Conservation (phyloP, 2,329 filamentous ascomycete species). For the Venturia carpophila region DNA sequence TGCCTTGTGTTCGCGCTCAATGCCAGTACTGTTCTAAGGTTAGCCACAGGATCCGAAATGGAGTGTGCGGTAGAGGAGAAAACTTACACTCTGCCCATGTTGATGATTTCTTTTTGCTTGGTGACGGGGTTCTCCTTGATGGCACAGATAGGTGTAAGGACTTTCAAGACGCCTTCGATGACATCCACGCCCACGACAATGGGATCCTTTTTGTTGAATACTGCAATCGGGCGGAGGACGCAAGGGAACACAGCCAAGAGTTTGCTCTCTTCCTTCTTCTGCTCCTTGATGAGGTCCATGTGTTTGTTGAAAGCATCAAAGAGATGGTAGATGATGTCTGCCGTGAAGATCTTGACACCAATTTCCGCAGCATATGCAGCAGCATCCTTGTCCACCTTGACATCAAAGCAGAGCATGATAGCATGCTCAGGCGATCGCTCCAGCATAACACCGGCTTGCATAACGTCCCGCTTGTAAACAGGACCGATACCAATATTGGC, state of each 20-base stretch:
- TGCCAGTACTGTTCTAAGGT: slow-evolving; percentile 60
- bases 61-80: slow-evolving; percentile 12
- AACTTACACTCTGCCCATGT: slow-evolving; percentile 85
- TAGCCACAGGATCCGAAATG: not conserved
- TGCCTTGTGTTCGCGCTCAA: slow-evolving; percentile 96
- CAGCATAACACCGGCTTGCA: slow-evolving; percentile 88
- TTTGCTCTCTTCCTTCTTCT: slow-evolving; percentile 95
- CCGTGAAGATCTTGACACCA: slow-evolving; percentile 95
- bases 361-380: slow-evolving; percentile 84
- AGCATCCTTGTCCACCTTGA: slow-evolving; percentile 98
- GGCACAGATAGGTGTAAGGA: slow-evolving; percentile 84
- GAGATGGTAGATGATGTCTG: slow-evolving; percentile 97
- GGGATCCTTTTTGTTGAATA: slow-evolving; percentile 97
- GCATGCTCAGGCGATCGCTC: slow-evolving; percentile 92
- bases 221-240: slow-evolving; percentile 76
- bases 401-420: slow-evolving; percentile 99
- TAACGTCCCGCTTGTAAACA: slow-evolving; percentile 95
- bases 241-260: slow-evolving; percentile 95
- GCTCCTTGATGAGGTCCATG: slow-evolving; percentile 76
- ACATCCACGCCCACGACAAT: slow-evolving; percentile 96
- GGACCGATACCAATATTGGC: slow-evolving; percentile 96
- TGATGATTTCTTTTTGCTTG: slow-evolving; percentile 73
- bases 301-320: slow-evolving; percentile 96
- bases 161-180: slow-evolving; percentile 73
- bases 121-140: slow-evolving; percentile 72